phyloP scores from a whole-genome alignment of 108 stramenopile genomes.

The Nitzschia palea region DNA sequence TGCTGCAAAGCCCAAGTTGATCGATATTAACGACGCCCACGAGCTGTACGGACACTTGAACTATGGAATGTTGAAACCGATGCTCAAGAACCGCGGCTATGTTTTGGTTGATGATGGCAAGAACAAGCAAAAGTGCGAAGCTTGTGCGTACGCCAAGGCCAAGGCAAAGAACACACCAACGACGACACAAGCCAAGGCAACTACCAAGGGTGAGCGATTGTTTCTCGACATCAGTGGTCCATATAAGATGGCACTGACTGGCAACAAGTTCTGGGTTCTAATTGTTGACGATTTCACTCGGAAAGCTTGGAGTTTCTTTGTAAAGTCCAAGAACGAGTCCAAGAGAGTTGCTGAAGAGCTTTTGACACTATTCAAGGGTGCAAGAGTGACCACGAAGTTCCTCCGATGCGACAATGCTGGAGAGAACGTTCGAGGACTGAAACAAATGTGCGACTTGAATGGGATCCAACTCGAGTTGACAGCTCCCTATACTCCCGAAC shows the following conservation, averaged over 20 bases:
- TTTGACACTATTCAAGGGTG: neutral
- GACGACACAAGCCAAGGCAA: neutral
- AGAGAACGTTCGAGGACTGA: neutral
- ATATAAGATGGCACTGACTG: too few relatives aligned
- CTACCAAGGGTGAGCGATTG: neutral
- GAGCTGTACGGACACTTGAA: neutral
- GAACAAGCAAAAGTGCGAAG: constrained; percentile 1
- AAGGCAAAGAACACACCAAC: neutral
- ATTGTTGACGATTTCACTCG: neutral
- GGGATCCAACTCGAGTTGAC: neutral
- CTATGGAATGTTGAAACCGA: neutral
- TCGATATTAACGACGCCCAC: neutral
- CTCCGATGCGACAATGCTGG: constrained; percentile 6
- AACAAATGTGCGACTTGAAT: neutral
- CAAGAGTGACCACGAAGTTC: neutral
- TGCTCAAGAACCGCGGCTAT: neutral
- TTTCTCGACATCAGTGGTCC: constrained; percentile 1
- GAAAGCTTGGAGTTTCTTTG: neutral
- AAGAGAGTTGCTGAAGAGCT: neutral
- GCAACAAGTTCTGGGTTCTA: neutral
- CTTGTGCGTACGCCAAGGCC: neutral
- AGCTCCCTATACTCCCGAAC: too few relatives aligned
- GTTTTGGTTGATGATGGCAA: neutral
- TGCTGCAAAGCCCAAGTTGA: neutral
- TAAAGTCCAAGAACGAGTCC: neutral